Evolutionary conservation across 2,329 filamentous ascomycete genomes (phyloP), one percentile per base, ranked within the genome.

Genomic region (Fusarium camptoceras): DNA sequence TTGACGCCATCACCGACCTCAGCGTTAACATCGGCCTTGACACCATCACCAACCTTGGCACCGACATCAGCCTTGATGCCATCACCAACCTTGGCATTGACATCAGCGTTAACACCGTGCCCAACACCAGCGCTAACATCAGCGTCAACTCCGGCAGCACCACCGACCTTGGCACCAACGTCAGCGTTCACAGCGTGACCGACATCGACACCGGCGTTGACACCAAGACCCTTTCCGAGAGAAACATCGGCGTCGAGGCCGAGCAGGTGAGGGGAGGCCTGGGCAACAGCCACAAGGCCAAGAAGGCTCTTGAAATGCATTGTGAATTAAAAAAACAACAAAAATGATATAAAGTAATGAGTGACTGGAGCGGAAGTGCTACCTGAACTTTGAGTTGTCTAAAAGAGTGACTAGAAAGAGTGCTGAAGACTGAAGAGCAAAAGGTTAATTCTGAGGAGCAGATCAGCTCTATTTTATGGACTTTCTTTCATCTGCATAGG

Each of bases 401-500:
- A 67, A 69, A 62, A 58, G 69, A 72, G 69, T 72, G 69, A 70
- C 62, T 64, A 34, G 41, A 43, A 70, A 57, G 63, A 56, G 54
- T 65, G 50, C 28, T 59, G 48, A 51, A 50, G 51, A 46, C 64
- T 69, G 46, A 14, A 51, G 53, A 43, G 37, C 30, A 58, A 44
- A 24, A 61, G 28, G 34, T 10, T 6, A 15, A 27, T 16, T 9
- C 12, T 1, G 20, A 50, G 48, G 28, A 53, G 66, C 59, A 55
- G 37, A 46, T n/a, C 1, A 7, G 41, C 34, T 44, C 9, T 49
- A 18, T 49, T 68, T 65, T 68, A 68, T 54, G 37, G 15, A 18
- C 25, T 28, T n/a, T 22, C 20, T 25, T 24, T 7, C 49, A 14
- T n/a, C 14, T 18, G 7, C 11, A 54, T 39, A 48, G 62, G 56